Evolutionary conservation across 257 asterid genomes (phyloP), one percentile per base, ranked within the genome.

Genomic region (Solanum chiquidenum): DNA sequence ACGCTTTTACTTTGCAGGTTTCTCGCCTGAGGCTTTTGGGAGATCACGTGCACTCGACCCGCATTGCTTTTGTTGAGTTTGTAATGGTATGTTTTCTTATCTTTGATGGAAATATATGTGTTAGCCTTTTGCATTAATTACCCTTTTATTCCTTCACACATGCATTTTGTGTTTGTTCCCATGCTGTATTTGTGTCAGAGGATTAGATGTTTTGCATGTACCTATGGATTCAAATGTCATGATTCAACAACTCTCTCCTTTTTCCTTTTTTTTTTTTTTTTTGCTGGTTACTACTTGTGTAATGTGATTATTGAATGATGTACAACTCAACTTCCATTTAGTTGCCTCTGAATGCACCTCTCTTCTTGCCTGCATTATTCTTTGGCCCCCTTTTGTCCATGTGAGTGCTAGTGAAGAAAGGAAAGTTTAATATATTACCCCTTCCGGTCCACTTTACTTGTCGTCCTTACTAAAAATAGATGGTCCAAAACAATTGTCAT

Each of bases 1-100:
- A 34, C 72, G 5, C 58, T 46, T 40, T 85, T 85, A 58, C 21
- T 73, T 85, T 88, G 34, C 91, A 96, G 99, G 99, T 96, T 91
- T 96, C 99, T 89, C 96, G 96, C 55, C 92, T 95, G 91, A 95
- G 96, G 98, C 98, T 96, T 89, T 91, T 96, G 92, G 99, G 98
- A 75, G 99, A 96, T 90, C 95, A 96, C 84, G 92, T 94, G 94
- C 99, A 94, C 92, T 92, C 98, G 42, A 95, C 98, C 27, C 92
- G 96, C 85, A 96, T 96, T 88, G 99, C 99, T 87, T 95, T 96
- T 91, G 98, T 95, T 85, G 99, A 96, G 86, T 96, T 96, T 91
- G 87, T 72, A 87, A 92, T 93, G 98, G 99, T 96, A 91, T 74
- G 95, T 58, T 29, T 86, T 80, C 4, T 82, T 75, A 35, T 74